Base-by-base conservation (phyloP, 768 basidiomycete species). In the Termitomyces eurrhizus region DNA sequence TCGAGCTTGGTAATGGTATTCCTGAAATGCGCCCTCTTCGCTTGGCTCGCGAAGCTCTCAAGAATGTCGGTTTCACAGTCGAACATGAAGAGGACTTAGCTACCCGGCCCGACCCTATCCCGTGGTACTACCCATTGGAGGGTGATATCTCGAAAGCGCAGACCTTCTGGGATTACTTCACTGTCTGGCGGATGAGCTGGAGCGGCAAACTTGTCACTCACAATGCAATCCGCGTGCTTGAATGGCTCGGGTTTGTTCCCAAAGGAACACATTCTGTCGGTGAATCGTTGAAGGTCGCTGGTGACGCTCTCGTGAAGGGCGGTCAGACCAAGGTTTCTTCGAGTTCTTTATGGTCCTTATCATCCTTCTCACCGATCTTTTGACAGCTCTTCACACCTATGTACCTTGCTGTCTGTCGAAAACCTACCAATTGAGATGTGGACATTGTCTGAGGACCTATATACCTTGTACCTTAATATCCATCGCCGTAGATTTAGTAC, bases 121-220 rank as follows among this genome's bases (percentile, higher is more conserved):
- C 88, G 0, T 99, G 97, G 97, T 99, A 95, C 75, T 98, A 98
- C 75, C 95, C 95, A 0, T 82, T 98, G 32, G 95, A 97, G 74
- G 96, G 97, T 63, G 93, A 99, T 73, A 80, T 97, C 63, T 68
- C 76, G 64, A 97, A 98, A 75, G 90, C 93, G 2, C 96, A 99
- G 78, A 98, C 95, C 1, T 69, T 85, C 39, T 97, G 93, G 92
- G 97, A 98, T 72, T 87, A 86, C 64, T 77, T 94, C 65, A 91
- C 89, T 11, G 89, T 92, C 39, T 93, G 89, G 89, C 82, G 95
- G 56, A 96, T 91, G 80, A 93, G 91, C 74, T 87, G 84, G 83
- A 86, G 88, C 62, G 97, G 97, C 26, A 84, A 84, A 70, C 72
- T 93, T 46, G 81, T 97, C 56, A 94, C 89, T 44, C 94, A 95